Percentiles rank a stretch among this genome's conserved stretches.
Conservation (phyloP, 768 basidiomycete species). For the Tephrocybe sp. region DNA sequence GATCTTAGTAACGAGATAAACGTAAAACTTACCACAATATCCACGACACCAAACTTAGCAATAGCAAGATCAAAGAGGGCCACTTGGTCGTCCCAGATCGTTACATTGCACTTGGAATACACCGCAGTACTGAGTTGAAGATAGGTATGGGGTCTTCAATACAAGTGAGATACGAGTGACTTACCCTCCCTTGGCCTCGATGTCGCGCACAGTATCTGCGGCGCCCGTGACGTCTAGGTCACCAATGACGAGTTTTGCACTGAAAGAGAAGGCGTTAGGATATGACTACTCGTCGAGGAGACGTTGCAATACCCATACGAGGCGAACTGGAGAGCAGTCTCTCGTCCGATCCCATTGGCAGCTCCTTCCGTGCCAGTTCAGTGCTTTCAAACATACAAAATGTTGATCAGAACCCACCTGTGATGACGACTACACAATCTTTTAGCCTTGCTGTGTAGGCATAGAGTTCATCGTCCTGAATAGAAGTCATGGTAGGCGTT, state of each 20-base stretch:
- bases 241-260: conserved; percentile 55
- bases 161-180: conserved; percentile 11
- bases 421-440: conserved; percentile 52
- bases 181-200: conserved; percentile 44
- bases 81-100: conserved; percentile 53
- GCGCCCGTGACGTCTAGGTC: conserved; percentile 45
- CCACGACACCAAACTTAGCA: conserved; percentile 45
- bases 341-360: conserved; percentile 54
- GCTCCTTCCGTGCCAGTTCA: conserved; percentile 35
- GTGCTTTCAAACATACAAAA: not conserved
- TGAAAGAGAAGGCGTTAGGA: conserved; percentile 23
- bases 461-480: conserved; percentile 48
- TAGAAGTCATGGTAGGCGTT: conserved; percentile 41
- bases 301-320: conserved; percentile 40
- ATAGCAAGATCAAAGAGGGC: conserved; percentile 51
- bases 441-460: conserved; percentile 38
- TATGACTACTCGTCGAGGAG: too few relatives aligned
- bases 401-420: conserved; percentile 33
- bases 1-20: not conserved
- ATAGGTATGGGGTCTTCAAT: not conserved
- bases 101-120: conserved; percentile 48
- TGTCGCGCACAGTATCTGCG: conserved; percentile 38
- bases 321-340: conserved; percentile 52
- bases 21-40: conserved; percentile 57
- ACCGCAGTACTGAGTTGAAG: conserved; percentile 45